A percentile compares a stretch with the other conserved stretches of the same genome.
phyloP scores from a whole-genome alignment of 148 eudicot species.

The Euryodendron excelsum region DNA sequence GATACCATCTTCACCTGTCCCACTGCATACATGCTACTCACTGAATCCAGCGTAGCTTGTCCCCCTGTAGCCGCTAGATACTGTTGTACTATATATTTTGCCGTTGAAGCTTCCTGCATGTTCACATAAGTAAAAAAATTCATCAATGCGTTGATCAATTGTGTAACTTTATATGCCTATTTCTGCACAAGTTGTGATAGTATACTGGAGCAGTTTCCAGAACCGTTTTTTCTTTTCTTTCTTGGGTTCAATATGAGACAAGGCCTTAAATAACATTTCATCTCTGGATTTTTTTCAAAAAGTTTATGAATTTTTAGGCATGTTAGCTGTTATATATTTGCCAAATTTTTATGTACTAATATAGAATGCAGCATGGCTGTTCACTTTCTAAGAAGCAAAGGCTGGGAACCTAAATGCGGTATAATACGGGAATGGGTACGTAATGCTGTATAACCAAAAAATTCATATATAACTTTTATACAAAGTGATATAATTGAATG shows the following conservation, averaged over 20 bases:
- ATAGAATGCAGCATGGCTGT: too few species aligned
- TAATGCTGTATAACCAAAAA: background rate
- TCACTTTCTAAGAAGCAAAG: too few species aligned
- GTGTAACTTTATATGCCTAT: background rate
- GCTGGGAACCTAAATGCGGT: too few species aligned
- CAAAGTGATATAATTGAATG: background rate
- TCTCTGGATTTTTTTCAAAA: too few species aligned
- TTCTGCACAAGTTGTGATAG: background rate
- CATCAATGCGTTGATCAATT: background rate
- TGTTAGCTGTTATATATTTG: too few species aligned
- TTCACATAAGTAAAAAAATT: background rate
- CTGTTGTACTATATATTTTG: conserved; percentile 70
- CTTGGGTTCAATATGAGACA: too few species aligned
- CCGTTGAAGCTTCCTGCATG: conserved; percentile 58
- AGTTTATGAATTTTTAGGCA: too few species aligned
- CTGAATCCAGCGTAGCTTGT: conserved; percentile 33
- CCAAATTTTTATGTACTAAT: too few species aligned
- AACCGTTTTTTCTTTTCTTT: too few species aligned
- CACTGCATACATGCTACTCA: conserved; percentile 59
- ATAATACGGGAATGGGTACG: too few species aligned
- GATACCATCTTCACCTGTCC: conserved; percentile 58
- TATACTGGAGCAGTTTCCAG: too few species aligned
- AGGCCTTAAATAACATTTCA: too few species aligned
- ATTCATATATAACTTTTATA: background rate
- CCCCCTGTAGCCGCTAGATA: conserved; percentile 67